phyloP scores from a whole-genome alignment of 306 rosid genomes.

The Prunus mongolica region DNA sequence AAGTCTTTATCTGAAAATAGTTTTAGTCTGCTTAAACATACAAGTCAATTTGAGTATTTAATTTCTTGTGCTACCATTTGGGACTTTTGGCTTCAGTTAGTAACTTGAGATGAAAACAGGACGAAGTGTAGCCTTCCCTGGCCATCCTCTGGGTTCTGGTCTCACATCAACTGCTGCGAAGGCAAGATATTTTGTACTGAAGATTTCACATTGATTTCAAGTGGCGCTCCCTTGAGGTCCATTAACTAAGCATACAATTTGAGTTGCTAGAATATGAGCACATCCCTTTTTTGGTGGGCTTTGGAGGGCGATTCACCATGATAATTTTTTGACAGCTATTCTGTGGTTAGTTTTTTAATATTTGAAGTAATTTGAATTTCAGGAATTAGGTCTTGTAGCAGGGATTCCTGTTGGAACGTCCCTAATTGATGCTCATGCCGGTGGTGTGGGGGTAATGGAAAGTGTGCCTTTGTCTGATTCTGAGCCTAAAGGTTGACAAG shows the following conservation, averaged over 20 bases:
- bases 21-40: background rate
- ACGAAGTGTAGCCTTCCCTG: slow-evolving; percentile 98
- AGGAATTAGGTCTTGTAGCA: slow-evolving; percentile 82
- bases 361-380: slow-evolving; percentile 33
- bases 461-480: slow-evolving; percentile 52
- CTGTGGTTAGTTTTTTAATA: slow-evolving; percentile 9
- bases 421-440: slow-evolving; percentile 95
- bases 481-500: slow-evolving; percentile 50
- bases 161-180: slow-evolving; percentile 85
- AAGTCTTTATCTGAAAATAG: background rate
- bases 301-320: slow-evolving; percentile 34
- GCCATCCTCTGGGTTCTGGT: slow-evolving; percentile 94
- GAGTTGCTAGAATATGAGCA: slow-evolving; percentile 23
- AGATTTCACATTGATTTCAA: slow-evolving; percentile 51
- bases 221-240: slow-evolving; percentile 41
- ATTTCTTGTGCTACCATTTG: slow-evolving; percentile 14
- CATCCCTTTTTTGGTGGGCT: slow-evolving; percentile 17
- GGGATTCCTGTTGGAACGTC: slow-evolving; percentile 97
- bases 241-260: slow-evolving; percentile 25
- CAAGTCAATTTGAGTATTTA: background rate
- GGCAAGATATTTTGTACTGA: slow-evolving; percentile 64
- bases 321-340: background rate
- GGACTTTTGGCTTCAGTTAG: slow-evolving; percentile 20
- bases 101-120: slow-evolving; percentile 62
- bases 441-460: slow-evolving; percentile 97